Evolutionary conservation across 2,329 filamentous ascomycete species (phyloP).

Genomic region (Blastomyces gilchristii): DNA sequence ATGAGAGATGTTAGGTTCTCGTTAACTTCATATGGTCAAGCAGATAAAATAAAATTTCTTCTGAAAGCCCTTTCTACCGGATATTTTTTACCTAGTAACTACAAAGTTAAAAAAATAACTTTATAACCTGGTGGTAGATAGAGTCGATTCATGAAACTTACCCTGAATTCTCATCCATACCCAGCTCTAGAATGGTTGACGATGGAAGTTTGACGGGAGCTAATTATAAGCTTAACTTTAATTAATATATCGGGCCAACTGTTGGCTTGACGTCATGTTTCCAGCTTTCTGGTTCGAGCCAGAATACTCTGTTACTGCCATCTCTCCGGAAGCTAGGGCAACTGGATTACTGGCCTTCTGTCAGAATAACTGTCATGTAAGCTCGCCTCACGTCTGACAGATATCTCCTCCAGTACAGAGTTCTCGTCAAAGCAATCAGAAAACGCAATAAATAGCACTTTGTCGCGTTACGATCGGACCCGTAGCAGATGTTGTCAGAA

Average conservation of each 20-base stretch:
- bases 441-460: not conserved
- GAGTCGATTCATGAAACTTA: no score
- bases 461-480: not conserved
- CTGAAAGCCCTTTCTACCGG: no score
- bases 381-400: no score
- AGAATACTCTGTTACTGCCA: not conserved
- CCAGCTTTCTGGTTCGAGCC: not conserved
- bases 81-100: no score
- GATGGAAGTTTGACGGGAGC: not conserved
- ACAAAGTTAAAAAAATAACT: no score
- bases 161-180: no score
- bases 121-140: no score
- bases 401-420: not conserved
- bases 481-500: not conserved
- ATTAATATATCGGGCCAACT: not conserved
- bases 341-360: not conserved
- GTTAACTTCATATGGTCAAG: no score
- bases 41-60: no score
- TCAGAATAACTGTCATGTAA: not conserved
- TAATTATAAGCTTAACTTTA: constrained; percentile 2
- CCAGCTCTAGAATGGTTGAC: not conserved
- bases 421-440: not conserved
- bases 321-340: not conserved
- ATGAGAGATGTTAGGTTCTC: no score
- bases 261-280: not conserved